These are phyloP conservation scores for Rhizomucor pusillus DNA, from an alignment of 371 early-diverging fungal genomes.

Conservation along the genomic window DNA sequence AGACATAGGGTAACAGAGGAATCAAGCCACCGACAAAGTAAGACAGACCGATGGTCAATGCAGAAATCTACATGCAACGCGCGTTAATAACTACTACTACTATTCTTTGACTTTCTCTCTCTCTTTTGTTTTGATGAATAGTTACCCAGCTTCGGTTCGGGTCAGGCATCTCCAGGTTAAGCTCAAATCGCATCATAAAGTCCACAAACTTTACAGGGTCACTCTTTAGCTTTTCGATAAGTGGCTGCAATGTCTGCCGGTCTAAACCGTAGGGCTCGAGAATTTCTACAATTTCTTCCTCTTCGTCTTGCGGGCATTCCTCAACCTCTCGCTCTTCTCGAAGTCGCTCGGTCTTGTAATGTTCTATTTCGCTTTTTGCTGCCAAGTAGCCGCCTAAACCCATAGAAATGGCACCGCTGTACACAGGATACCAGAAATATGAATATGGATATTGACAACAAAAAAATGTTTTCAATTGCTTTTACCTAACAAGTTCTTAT, in stretches of 20 bases:
- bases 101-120: too few species aligned
- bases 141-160: slow-evolving; percentile 59
- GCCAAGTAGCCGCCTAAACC: slow-evolving; percentile 71
- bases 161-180: slow-evolving; percentile 65
- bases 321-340: slow-evolving; percentile 59
- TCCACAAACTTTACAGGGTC: slow-evolving; percentile 66
- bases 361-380: slow-evolving; percentile 65
- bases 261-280: slow-evolving; percentile 63
- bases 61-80: slow-evolving; percentile 59
- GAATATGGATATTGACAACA: too few species aligned
- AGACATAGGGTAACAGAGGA: slow-evolving; percentile 68
- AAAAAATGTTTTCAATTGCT: slow-evolving; percentile 5
- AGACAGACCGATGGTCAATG: slow-evolving; percentile 64
- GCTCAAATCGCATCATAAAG: slow-evolving; percentile 80
- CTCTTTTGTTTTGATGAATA: too few species aligned
- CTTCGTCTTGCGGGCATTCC: slow-evolving; percentile 61
- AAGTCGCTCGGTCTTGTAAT: slow-evolving; percentile 61
- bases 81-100: slow-evolving; percentile 6
- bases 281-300: slow-evolving; percentile 63
- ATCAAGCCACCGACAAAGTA: slow-evolving; percentile 73
- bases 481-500: slow-evolving; percentile 44
- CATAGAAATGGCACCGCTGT: slow-evolving; percentile 52
- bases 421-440: slow-evolving; percentile 1
- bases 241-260: slow-evolving; percentile 52
- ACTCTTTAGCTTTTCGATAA: slow-evolving; percentile 52